These are phyloP conservation scores for Heterobasidion annosum DNA, from an alignment of 1,284 basidiomycete genomes.

Conservation along the genomic window DNA sequence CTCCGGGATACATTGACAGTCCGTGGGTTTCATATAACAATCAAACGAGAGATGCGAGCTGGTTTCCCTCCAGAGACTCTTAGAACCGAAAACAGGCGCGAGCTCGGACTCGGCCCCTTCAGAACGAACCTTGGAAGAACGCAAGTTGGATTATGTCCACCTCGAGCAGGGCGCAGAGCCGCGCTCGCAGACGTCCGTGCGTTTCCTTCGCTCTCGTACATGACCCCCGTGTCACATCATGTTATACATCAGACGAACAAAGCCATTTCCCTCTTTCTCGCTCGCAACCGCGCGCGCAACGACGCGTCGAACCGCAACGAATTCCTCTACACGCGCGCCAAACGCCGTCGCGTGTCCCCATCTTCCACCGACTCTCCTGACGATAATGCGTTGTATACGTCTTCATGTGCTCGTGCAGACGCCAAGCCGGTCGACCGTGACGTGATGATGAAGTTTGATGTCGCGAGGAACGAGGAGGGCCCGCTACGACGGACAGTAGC, in stretches of 20 bases:
- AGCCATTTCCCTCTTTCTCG: slow-evolving; percentile 60
- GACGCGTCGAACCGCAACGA: slow-evolving; percentile 67
- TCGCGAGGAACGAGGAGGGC: slow-evolving; percentile 71
- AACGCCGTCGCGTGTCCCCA: slow-evolving; percentile 21
- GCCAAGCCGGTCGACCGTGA: slow-evolving; percentile 63
- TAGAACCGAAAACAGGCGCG: slow-evolving; percentile 8
- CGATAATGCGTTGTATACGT: not conserved
- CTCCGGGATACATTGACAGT: slow-evolving; percentile 47
- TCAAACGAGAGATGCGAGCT: not conserved
- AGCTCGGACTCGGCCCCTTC: not conserved
- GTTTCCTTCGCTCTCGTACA: slow-evolving; percentile 13
- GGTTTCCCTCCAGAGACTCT: slow-evolving; percentile 6
- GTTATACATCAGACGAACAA: slow-evolving; percentile 43
- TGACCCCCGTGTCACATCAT: not conserved
- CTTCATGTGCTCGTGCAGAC: slow-evolving; percentile 64
- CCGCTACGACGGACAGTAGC: slow-evolving; percentile 54
- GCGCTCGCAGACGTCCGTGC: slow-evolving; percentile 47
- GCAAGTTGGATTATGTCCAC: slow-evolving; percentile 55
- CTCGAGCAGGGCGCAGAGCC: slow-evolving; percentile 33
- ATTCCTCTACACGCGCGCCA: slow-evolving; percentile 55
- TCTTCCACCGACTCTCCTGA: slow-evolving; percentile 1
- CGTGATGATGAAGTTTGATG: slow-evolving; percentile 74
- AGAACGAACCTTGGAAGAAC: slow-evolving; percentile 38
- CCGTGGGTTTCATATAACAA: slow-evolving; percentile 14
- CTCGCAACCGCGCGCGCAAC: slow-evolving; percentile 57